A percentile compares a stretch with the other conserved stretches of the same genome.
Conservation (phyloP, 305 asterid species). For the Ajuga reptans region DNA sequence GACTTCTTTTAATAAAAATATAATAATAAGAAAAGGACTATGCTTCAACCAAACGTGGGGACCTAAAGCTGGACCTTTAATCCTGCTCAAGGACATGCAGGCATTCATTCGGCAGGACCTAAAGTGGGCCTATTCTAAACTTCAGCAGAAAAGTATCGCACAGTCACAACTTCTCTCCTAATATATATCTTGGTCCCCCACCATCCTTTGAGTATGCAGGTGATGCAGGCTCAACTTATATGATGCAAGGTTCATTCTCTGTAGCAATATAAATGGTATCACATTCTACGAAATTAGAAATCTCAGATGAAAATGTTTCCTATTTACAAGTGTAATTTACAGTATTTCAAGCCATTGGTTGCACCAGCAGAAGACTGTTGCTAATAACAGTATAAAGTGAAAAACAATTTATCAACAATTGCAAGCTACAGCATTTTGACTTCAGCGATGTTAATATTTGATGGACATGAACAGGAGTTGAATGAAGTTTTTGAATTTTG, state of each 20-base stretch:
- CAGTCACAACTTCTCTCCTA: constrained; percentile 21
- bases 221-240: constrained; percentile 18
- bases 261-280: constrained; percentile 5
- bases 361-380: not conserved
- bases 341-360: constrained; percentile 2
- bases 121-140: constrained; percentile 26
- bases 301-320: not conserved
- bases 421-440: not conserved
- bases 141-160: constrained; percentile 23
- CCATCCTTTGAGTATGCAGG: constrained; percentile 17
- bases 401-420: not conserved
- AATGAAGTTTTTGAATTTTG: not conserved
- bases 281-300: not conserved
- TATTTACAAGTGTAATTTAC: not conserved
- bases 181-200: constrained; percentile 29
- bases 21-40: constrained; percentile 1
- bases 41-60: constrained; percentile 30
- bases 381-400: not conserved
- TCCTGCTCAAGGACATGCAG: constrained; percentile 29
- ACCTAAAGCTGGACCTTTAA: constrained; percentile 30
- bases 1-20: not conserved
- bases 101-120: constrained; percentile 33
- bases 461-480: not conserved
- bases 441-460: not conserved
- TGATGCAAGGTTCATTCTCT: not conserved